phyloP scores from a whole-genome alignment of 2,329 filamentous ascomycete genomes.

The Xylaria multiplex region DNA sequence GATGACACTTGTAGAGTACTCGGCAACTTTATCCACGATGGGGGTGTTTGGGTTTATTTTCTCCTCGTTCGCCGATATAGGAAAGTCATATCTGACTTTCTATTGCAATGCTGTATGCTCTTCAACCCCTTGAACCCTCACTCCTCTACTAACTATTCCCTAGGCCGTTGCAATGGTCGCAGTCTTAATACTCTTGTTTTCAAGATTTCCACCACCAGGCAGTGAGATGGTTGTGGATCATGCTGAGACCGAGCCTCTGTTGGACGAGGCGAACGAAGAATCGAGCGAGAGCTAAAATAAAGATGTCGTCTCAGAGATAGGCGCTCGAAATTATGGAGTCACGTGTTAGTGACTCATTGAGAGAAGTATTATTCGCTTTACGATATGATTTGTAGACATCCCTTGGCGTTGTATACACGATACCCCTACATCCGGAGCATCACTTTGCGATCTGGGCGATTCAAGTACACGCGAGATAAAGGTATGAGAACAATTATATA shows the following conservation, averaged over 20 bases:
- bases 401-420: neutral
- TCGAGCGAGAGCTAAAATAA: neutral
- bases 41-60: slow-evolving; percentile 44
- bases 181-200: slow-evolving; percentile 39
- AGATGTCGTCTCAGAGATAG: neutral
- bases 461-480: no score
- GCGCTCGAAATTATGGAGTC: neutral
- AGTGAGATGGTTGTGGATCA: slow-evolving; percentile 37
- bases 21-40: slow-evolving; percentile 39
- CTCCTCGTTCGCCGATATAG: slow-evolving; percentile 39
- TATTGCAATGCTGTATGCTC: slow-evolving; percentile 43
- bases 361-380: neutral
- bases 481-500: no score
- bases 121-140: neutral
- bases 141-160: neutral
- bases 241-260: slow-evolving; percentile 20
- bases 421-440: neutral
- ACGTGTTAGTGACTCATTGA: neutral
- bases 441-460: neutral
- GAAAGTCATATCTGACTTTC: slow-evolving; percentile 43
- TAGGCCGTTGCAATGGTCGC: slow-evolving; percentile 42
- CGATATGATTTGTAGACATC: neutral
- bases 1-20: slow-evolving; percentile 42
- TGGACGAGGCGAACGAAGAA: neutral
- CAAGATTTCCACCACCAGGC: slow-evolving; percentile 38